These are phyloP conservation scores for Collybiopsis luxurians DNA, from an alignment of 768 basidiomycete species.

Conservation along the genomic window DNA sequence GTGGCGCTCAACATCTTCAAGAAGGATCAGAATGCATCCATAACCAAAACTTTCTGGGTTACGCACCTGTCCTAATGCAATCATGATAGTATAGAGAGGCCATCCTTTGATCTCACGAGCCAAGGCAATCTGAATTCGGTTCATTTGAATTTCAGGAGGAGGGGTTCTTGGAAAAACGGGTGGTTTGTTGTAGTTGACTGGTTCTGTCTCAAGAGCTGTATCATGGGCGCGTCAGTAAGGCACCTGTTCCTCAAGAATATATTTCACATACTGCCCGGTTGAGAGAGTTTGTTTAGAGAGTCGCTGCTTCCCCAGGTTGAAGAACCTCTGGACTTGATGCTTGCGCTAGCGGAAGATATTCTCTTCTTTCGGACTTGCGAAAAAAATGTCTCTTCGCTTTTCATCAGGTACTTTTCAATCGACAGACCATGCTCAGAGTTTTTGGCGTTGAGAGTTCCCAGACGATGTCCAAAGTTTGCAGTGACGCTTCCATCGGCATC, in stretches of 20 bases:
- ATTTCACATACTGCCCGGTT: conserved; percentile 65
- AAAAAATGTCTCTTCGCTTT: conserved; percentile 94
- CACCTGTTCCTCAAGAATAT: too few species aligned
- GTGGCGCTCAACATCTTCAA: conserved; percentile 80
- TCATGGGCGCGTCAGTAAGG: background rate
- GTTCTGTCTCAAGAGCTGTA: conserved; percentile 49
- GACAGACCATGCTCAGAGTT: conserved; percentile 91
- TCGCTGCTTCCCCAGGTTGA: conserved; percentile 71
- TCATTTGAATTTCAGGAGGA: conserved; percentile 70
- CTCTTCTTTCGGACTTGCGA: conserved; percentile 87
- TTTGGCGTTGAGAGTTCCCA: conserved; percentile 73
- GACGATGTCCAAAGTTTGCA: conserved; percentile 81
- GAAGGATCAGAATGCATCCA: too few species aligned
- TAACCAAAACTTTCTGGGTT: conserved; percentile 11
- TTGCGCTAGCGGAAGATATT: conserved; percentile 70
- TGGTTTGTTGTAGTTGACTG: conserved; percentile 41
- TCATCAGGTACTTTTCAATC: conserved; percentile 86
- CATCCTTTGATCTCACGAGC: conserved; percentile 77
- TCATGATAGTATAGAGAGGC: conserved; percentile 90
- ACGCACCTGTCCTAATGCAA: conserved; percentile 76
- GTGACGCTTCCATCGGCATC: conserved; percentile 93
- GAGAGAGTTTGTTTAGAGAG: conserved; percentile 48
- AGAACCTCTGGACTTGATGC: conserved; percentile 65
- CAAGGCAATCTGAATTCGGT: conserved; percentile 79
- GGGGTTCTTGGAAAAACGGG: conserved; percentile 42